Base-by-base conservation (phyloP, 2,329 filamentous ascomycete genomes). In the Diaporthe eres region DNA sequence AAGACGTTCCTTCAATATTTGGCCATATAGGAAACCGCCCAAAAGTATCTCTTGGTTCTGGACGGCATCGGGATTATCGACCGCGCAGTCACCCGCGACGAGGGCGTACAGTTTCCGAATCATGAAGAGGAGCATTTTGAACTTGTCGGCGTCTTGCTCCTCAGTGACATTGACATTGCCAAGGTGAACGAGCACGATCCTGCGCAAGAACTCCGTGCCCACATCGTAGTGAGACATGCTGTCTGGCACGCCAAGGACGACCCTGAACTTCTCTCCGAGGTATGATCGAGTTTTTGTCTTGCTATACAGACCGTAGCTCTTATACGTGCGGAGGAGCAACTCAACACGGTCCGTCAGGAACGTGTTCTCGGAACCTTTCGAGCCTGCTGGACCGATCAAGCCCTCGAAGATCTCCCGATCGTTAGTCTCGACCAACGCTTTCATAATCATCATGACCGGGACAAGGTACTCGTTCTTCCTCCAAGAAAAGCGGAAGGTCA, bases 401-500 rank as follows among this genome's bases (percentile, higher is more conserved):
- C 94, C 94, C 84, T 98, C 96, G 76, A 97, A 98, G 60, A 99
- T 97, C 82, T 98, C 96, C 75, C 95, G 92, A 82, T 99, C 97
- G 82, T 98, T 99, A 22, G 97, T 99, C 84, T 99, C 96, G 2
- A 97, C 91, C 68, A 99, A 87, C 1, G 97, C 96, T 87, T 98
- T 99, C 78, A 99, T 86, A 47, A 99, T 92, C 96, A 99, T 98
- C 90, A 98, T 93, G 77, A 95, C 94, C 1, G 97, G 97, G 3
- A 99, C 91, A n/a, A 99, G 91, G 82, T 95, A 99, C 85, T 99
- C 97, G 80, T 95, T 95, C 86, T 99, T 99, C 79, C 96, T 91
- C 96, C 96, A 99, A 9, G 96, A 98, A 85, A 99, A 99, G 74
- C 97, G 91, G 85, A 99, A 98, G 0, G 95, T 98, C 80, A 98